Evolutionary conservation across 2,329 filamentous ascomycete species (phyloP).

Genomic region (Fusarium lyarnte): DNA sequence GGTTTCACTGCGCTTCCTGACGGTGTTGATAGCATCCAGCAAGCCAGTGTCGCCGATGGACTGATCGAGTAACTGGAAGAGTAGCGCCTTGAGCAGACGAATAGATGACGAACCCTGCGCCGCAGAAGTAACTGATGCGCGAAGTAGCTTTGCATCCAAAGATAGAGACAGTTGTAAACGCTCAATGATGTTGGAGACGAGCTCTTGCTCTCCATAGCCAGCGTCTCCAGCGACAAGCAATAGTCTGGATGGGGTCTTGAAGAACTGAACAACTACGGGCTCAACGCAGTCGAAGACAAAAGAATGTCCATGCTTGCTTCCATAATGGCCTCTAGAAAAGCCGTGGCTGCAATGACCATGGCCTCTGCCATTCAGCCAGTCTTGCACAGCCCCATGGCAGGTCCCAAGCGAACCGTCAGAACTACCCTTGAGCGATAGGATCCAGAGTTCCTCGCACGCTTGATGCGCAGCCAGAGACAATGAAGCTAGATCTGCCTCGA

Average conservation of each 20-base stretch:
- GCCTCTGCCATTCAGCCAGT: not conserved
- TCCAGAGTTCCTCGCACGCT: not conserved
- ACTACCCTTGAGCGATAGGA: not conserved
- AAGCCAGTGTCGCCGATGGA: not conserved
- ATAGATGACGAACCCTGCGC: not conserved
- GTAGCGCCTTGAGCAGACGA: not conserved
- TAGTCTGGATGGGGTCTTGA: not conserved
- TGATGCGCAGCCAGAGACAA: not conserved
- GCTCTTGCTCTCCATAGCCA: not conserved
- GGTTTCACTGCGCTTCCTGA: not conserved
- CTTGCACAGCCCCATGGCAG: not conserved
- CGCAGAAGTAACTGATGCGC: not conserved
- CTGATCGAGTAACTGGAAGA: not conserved
- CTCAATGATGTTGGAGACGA: not conserved
- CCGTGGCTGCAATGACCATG: not conserved
- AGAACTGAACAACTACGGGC: accelerated
- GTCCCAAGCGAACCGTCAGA: not conserved
- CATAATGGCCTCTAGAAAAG: not conserved
- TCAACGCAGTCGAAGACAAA: not conserved
- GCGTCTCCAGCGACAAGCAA: not conserved
- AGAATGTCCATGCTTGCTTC: not conserved
- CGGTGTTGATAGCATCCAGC: not conserved
- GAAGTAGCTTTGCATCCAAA: not conserved
- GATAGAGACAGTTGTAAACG: not conserved
- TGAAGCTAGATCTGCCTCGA: not conserved